Evolutionary conservation across 495 filamentous ascomycete genomes (phyloP).

Genomic region (Daldinia vernicosa): DNA sequence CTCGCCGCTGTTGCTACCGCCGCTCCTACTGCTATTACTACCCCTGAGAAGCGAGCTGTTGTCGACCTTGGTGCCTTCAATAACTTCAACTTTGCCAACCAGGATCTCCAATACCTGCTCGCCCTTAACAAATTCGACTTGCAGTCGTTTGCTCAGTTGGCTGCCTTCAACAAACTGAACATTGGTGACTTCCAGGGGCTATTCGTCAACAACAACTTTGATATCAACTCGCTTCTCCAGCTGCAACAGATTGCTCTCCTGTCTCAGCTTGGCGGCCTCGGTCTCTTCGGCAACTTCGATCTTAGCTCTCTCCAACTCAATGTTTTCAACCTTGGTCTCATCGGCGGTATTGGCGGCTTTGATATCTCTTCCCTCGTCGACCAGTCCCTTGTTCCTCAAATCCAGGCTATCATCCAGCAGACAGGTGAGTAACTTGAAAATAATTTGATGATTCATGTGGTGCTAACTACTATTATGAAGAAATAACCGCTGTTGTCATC

Average conservation of each 20-base stretch:
- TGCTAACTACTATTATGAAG: slow-evolving; percentile 11
- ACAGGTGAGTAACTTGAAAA: slow-evolving; percentile 22
- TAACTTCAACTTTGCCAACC: slow-evolving; percentile 53
- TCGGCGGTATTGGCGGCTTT: slow-evolving; percentile 50
- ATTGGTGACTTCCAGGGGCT: slow-evolving; percentile 50
- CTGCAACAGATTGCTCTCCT: slow-evolving; percentile 56
- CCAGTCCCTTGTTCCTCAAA: slow-evolving; percentile 48
- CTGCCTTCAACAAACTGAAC: slow-evolving; percentile 55
- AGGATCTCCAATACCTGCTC: slow-evolving; percentile 58
- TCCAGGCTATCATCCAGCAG: slow-evolving; percentile 49
- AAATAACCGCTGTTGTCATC: slow-evolving; percentile 37
- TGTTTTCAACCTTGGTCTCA: slow-evolving; percentile 53
- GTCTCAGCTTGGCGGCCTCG: slow-evolving; percentile 53
- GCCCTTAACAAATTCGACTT: slow-evolving; percentile 57
- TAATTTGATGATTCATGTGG: too few relatives aligned
- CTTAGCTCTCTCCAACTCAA: slow-evolving; percentile 50
- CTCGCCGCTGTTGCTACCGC: slow-evolving; percentile 54
- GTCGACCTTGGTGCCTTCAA: slow-evolving; percentile 53
- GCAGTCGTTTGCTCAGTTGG: slow-evolving; percentile 51
- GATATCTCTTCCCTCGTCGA: slow-evolving; percentile 52
- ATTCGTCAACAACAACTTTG: slow-evolving; percentile 50
- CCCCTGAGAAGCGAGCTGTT: slow-evolving; percentile 44
- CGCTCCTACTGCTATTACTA: slow-evolving; percentile 41
- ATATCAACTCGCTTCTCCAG: slow-evolving; percentile 52
- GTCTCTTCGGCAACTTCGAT: slow-evolving; percentile 57